These are phyloP conservation scores for Penicillium daleae DNA, from an alignment of 495 filamentous ascomycete species.

Conservation along the genomic window DNA sequence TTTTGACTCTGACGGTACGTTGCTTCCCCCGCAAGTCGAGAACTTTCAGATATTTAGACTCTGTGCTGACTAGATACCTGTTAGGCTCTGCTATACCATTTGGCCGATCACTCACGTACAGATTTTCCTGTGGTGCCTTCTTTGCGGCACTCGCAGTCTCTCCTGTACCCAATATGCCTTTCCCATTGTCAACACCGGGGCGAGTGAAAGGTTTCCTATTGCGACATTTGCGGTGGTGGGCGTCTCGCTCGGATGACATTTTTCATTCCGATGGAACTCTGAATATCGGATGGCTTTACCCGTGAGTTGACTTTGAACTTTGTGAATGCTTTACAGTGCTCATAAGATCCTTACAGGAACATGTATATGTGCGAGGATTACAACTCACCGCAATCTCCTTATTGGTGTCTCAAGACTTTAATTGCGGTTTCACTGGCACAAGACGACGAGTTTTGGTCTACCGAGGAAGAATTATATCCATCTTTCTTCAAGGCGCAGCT, in stretches of 20 bases:
- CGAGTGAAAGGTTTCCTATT: slow-evolving; percentile 72
- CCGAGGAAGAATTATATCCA: slow-evolving; percentile 28
- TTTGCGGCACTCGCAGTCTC: slow-evolving; percentile 73
- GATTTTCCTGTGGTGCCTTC: slow-evolving; percentile 76
- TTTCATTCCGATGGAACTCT: slow-evolving; percentile 59
- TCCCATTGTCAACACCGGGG: slow-evolving; percentile 60
- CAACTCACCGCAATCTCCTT: slow-evolving; percentile 69
- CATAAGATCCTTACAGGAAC: slow-evolving; percentile 40
- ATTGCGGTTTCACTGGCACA: slow-evolving; percentile 65
- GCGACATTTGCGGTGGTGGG: slow-evolving; percentile 75
- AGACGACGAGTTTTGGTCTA: slow-evolving; percentile 71
- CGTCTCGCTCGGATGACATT: slow-evolving; percentile 64
- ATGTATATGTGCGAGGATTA: slow-evolving; percentile 79
- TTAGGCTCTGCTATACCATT: slow-evolving; percentile 59
- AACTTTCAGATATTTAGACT: not conserved
- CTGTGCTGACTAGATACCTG: not conserved
- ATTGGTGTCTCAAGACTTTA: slow-evolving; percentile 75
- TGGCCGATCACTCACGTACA: slow-evolving; percentile 72
- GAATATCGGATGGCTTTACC: slow-evolving; percentile 74
- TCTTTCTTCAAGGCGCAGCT: slow-evolving; percentile 1
- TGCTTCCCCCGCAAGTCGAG: too few species aligned
- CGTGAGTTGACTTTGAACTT: slow-evolving; percentile 22
- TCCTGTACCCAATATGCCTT: slow-evolving; percentile 50
- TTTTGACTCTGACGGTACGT: slow-evolving; percentile 42
- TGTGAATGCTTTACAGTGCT: not conserved